Base-by-base conservation (phyloP, 305 asterid genomes). In the Fraxinus angustifolia region DNA sequence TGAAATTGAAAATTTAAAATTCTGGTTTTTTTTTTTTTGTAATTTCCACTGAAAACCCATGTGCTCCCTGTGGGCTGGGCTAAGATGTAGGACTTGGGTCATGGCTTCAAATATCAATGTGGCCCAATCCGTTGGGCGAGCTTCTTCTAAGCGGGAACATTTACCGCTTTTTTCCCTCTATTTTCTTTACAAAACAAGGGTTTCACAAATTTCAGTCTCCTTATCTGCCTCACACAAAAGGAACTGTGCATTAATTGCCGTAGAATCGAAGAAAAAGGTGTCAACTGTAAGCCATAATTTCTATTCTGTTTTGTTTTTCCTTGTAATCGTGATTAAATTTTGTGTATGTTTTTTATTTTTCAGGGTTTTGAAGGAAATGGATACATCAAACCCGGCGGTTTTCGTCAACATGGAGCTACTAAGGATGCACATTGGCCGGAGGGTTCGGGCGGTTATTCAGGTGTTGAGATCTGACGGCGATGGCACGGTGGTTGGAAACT, bases 321-420 rank as follows among this genome's bases (percentile, higher is more conserved):
- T 5, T n/a, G 19, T 53, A 16, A 50, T 50, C 60, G 21, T 16
- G 60, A 50, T n/a, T 50, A 50, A 50, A 2, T 78, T 58, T 4
- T 72, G n/a, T 30, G 7, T 10, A 0, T 62, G 2, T 53, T 4
- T 3, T 67, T 8, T 12, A 5, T 7, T 73, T 65, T 45, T 11
- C 53, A 11, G 17, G 70, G 6, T 23, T 26, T 17, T 17, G 76
- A 77, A 84, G 84, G 77, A 75, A 30, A 94, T 93, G 99, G 97
- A 95, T 81, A 92, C 91, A n/a, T 91, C 98, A 34, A 92, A 90
- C 73, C 99, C 97, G 45, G 93, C 98, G 4, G 98, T 91, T 28
- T 93, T 95, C 30, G 97, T 91, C 75, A 95, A 95, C 88, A 94
- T 89, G 34, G 99, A 91, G 89, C 87, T 93, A 53, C 86, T 95